These are phyloP conservation scores for Beauveria caledonica DNA, from an alignment of 2,329 filamentous ascomycete species.

Conservation along the genomic window DNA sequence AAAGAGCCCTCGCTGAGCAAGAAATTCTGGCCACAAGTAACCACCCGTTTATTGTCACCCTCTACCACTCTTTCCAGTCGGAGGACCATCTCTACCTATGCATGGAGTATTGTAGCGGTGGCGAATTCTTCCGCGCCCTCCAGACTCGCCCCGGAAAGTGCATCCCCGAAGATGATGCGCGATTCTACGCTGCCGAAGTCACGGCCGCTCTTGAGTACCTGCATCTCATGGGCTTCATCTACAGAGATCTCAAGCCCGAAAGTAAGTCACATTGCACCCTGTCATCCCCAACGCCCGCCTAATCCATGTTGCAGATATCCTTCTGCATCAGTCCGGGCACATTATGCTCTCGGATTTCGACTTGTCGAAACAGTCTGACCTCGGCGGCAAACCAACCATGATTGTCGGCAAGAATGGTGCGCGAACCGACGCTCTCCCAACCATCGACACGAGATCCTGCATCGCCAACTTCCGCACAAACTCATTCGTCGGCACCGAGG, in stretches of 20 bases:
- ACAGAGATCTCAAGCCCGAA: constrained; percentile 94
- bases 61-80: constrained; percentile 98
- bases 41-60: constrained; percentile 95
- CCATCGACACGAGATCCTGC: constrained; percentile 98
- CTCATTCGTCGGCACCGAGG: constrained; percentile 95
- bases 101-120: constrained; percentile 99
- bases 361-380: constrained; percentile 92
- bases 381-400: constrained; percentile 94
- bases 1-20: constrained; percentile 92
- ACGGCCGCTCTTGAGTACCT: constrained; percentile 94
- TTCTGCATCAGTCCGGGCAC: constrained; percentile 97
- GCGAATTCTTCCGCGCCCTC: constrained; percentile 94
- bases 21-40: constrained; percentile 98
- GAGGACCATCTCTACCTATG: constrained; percentile 98
- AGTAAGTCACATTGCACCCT: constrained; percentile 50
- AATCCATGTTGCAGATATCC: constrained; percentile 58
- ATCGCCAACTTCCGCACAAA: constrained; percentile 98
- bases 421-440: constrained; percentile 77
- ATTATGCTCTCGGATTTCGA: constrained; percentile 99
- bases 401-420: constrained; percentile 86
- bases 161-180: constrained; percentile 90
- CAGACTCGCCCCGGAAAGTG: constrained; percentile 96
- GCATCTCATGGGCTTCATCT: constrained; percentile 98
- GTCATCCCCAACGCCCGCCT: neutral
- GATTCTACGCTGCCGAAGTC: constrained; percentile 96